A percentile compares a stretch with the other conserved stretches of the same genome.
These are phyloP conservation scores for Verruconis gallopava DNA, from an alignment of 2,329 filamentous ascomycete species.

Conservation along the genomic window DNA sequence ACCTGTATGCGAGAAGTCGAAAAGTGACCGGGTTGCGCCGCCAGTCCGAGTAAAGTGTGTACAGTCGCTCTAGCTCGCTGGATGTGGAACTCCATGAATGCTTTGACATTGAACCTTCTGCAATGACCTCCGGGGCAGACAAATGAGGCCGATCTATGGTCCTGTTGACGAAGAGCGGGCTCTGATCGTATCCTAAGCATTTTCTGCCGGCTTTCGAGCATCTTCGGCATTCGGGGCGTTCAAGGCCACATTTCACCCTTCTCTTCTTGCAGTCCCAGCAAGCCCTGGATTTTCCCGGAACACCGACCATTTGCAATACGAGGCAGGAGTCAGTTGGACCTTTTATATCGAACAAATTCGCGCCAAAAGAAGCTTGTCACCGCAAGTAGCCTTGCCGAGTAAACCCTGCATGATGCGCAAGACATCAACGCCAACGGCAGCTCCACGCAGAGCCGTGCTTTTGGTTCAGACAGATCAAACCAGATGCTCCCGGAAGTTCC, in stretches of 20 bases:
- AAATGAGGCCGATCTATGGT: neutral
- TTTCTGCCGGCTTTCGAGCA: constrained; percentile 1
- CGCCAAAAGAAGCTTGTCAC: too few relatives aligned
- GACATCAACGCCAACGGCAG: too few relatives aligned
- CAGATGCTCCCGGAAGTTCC: too few relatives aligned
- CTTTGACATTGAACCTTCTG: neutral
- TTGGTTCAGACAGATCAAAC: too few relatives aligned
- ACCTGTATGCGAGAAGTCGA: neutral
- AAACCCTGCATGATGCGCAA: too few relatives aligned
- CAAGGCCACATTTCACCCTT: constrained; percentile 4
- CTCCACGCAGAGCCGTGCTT: too few relatives aligned
- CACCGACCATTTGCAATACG: constrained; percentile 9
- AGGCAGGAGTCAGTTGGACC: too few relatives aligned
- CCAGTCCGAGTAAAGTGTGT: neutral
- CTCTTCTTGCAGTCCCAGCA: constrained; percentile 6
- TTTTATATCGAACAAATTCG: too few relatives aligned
- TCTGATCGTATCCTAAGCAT: constrained; percentile 3
- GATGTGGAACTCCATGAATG: neutral
- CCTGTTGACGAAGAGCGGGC: constrained; percentile 5
- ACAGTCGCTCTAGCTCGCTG: neutral
- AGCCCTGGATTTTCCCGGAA: constrained; percentile 6
- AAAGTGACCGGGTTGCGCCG: neutral
- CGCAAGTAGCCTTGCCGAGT: too few relatives aligned
- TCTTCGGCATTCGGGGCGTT: neutral
- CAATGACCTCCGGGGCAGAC: neutral